These are phyloP conservation scores for Xylaria palmicola DNA, from an alignment of 495 filamentous ascomycete genomes.

Conservation along the genomic window DNA sequence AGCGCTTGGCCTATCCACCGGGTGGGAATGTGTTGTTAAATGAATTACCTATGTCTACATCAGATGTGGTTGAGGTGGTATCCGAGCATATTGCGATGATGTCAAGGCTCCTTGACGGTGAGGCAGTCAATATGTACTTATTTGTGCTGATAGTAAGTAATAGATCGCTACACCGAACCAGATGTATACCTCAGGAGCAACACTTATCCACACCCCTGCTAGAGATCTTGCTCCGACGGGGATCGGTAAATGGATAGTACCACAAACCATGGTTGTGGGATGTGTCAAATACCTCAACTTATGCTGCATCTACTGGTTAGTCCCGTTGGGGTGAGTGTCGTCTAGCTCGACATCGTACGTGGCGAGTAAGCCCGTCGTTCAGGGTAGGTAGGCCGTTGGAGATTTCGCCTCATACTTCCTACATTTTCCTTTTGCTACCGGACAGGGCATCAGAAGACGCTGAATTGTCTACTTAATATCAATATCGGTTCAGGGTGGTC, in stretches of 20 bases:
- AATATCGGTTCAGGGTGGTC: too few relatives aligned
- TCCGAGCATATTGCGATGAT: neutral
- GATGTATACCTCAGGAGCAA: too few relatives aligned
- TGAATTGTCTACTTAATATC: too few relatives aligned
- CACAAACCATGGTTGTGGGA: too few relatives aligned
- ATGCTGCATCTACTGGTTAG: neutral
- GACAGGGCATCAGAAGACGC: too few relatives aligned
- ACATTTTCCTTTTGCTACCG: too few relatives aligned
- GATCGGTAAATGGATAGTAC: too few relatives aligned
- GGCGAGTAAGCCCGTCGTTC: neutral
- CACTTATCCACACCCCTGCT: too few relatives aligned
- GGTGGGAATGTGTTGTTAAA: neutral
- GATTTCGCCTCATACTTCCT: too few relatives aligned
- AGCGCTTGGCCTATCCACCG: neutral
- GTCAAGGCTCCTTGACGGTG: neutral
- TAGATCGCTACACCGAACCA: neutral
- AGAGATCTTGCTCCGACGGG: too few relatives aligned
- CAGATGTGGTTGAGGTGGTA: neutral
- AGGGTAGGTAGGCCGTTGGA: neutral
- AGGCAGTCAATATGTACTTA: neutral
- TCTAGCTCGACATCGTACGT: neutral
- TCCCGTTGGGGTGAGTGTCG: neutral
- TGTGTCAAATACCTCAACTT: too few relatives aligned
- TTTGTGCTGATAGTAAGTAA: neutral
- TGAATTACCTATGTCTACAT: neutral